Percentiles rank a stretch among this genome's conserved stretches.
Evolutionary conservation across 1,284 basidiomycete species (phyloP).

Genomic region (Veloboletus limbatus): DNA sequence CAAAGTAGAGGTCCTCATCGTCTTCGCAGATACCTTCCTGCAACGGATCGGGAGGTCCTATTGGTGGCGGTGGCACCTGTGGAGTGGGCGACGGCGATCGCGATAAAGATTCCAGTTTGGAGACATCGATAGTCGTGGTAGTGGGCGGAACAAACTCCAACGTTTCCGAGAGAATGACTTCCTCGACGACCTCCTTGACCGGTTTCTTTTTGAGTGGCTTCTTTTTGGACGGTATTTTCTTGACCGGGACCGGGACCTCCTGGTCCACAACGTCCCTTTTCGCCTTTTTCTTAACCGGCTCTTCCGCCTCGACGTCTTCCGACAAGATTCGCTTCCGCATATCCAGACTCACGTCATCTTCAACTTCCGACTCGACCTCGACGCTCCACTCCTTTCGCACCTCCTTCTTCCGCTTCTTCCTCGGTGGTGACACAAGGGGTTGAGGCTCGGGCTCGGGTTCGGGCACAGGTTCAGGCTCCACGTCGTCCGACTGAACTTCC

Average conservation of each 20-base stretch:
- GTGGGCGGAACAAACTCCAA: constrained; percentile 49
- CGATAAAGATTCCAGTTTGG: constrained; percentile 42
- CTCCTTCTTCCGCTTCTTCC: constrained; percentile 46
- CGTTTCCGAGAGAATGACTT: constrained; percentile 51
- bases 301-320: constrained; percentile 37
- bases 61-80: constrained; percentile 40
- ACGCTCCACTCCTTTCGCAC: constrained; percentile 34
- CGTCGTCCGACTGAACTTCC: constrained; percentile 39
- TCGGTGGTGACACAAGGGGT: constrained; percentile 39
- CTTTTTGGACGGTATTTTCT: constrained; percentile 40
- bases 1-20: constrained; percentile 90
- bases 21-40: constrained; percentile 69
- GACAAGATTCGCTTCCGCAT: constrained; percentile 37
- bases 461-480: constrained; percentile 34
- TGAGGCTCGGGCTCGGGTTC: constrained; percentile 36
- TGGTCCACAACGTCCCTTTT: constrained; percentile 29
- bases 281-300: constrained; percentile 40
- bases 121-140: constrained; percentile 49
- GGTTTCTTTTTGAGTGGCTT: constrained; percentile 33
- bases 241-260: constrained; percentile 26
- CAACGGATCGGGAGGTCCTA: constrained; percentile 55
- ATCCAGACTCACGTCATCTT: constrained; percentile 30
- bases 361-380: constrained; percentile 47
- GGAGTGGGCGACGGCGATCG: constrained; percentile 44
- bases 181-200: constrained; percentile 40